Evolutionary conservation across 1,139 yeast genomes (phyloP), one percentile per base, ranked within the genome.

Genomic region (Petasospora fabianii): DNA sequence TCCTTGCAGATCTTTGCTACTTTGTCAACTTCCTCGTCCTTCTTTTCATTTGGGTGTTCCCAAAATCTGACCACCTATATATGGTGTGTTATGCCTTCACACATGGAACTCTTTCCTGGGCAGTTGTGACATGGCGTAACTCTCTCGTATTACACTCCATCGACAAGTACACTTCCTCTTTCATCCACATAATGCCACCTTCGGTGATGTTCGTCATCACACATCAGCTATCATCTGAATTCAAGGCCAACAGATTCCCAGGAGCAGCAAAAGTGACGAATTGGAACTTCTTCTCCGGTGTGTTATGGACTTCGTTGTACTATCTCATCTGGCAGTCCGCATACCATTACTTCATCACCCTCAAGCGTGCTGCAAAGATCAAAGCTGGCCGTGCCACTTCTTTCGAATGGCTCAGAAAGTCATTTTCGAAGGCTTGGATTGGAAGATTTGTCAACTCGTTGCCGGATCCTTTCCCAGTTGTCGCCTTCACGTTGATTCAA

Each of bases 111-210:
- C 65, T 92, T 39, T 77, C 96, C 9, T 90, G 87, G 75, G 97
- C 97, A 0, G 96, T 92, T 15, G 81, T 90, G 28, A 86, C 97
- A 0, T 92, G 98, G 98, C 73, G 96, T 54, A 92, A 92, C 59
- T 88, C 96, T 8, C 70, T 92, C 42, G 97, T 92, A 8, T 69
- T 92, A 35, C 98, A 92, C 57, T 83, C 94, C 14, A 75, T 92
- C 47, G 97, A 90, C 49, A 90, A 92, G 61, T 85, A 92, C n/a
- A 90, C 97, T 2, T 80, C 92, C 13, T 80, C 96, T 5, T 85
- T 87, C 53, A 90, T 92, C 48, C 98, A 92, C 57, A 73, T 92
- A 13, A 75, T 86, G 67, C 98, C 98, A 1, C 96, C 97, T 0
- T 76, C 82, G 22, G 83, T 90, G 3, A 73, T 88, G 75, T 90